Evolutionary conservation across 2,329 filamentous ascomycete species (phyloP).

Genomic region (Diaporthe humulicola): DNA sequence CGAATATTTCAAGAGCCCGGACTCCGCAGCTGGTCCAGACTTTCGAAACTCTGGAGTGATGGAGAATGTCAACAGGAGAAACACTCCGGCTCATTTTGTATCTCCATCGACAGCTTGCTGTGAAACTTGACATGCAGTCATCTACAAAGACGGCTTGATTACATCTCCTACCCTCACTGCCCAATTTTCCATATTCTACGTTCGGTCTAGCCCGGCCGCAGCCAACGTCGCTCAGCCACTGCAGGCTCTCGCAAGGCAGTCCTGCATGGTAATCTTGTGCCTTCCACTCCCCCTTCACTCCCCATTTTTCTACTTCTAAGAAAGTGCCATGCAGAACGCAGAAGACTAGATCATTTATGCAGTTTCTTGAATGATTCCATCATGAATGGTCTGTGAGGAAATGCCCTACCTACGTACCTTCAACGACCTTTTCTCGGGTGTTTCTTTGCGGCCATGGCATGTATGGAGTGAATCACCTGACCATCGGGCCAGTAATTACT

Average conservation of each 20-base stretch:
- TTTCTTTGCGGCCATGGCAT: no score
- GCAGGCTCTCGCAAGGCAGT: neutral
- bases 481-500: no score
- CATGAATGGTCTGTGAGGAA: neutral
- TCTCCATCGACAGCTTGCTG: neutral
- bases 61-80: neutral
- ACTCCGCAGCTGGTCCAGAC: no score
- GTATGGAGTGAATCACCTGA: no score
- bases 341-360: neutral
- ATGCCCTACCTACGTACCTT: neutral
- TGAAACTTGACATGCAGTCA: slow-evolving; percentile 6
- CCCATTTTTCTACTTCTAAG: neutral
- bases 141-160: neutral
- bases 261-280: neutral
- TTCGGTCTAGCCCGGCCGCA: neutral
- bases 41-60: neutral
- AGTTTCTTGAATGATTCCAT: no score
- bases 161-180: neutral
- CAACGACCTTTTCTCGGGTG: no score
- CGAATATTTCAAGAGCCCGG: no score
- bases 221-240: neutral
- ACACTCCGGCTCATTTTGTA: neutral
- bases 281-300: neutral
- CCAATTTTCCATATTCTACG: neutral
- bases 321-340: neutral